Conservation (phyloP, 2,329 filamentous ascomycete species). For the Colletotrichum graminicola region DNA sequence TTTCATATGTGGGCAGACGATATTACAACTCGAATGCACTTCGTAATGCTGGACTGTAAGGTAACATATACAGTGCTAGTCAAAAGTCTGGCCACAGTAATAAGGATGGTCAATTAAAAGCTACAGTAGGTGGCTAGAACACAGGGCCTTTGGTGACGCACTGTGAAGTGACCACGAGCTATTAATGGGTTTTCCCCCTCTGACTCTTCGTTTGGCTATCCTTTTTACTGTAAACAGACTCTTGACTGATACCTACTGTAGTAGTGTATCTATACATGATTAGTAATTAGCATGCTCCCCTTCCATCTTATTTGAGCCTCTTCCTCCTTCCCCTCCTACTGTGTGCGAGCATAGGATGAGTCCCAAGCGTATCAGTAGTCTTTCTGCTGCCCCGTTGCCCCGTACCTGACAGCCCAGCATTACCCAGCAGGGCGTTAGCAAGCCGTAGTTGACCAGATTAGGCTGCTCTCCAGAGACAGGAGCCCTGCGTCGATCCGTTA, state of each 20-base stretch:
- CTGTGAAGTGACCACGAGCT: too few relatives aligned
- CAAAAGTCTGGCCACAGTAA: too few relatives aligned
- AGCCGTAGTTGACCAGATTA: not conserved
- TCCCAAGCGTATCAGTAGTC: slow-evolving; percentile 5
- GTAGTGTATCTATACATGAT: too few relatives aligned
- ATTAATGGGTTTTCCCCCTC: too few relatives aligned
- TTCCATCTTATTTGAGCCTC: not conserved
- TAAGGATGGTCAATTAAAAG: too few relatives aligned
- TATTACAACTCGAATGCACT: not conserved
- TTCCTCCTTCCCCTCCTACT: not conserved
- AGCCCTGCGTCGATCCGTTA: slow-evolving; percentile 40
- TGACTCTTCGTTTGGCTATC: too few relatives aligned
- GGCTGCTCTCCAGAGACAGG: slow-evolving; percentile 9
- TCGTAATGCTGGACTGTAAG: slow-evolving; percentile 10
- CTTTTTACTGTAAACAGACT: too few relatives aligned
- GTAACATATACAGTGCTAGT: too few relatives aligned
- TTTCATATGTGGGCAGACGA: not conserved
- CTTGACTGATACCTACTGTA: too few relatives aligned
- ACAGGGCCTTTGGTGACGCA: too few relatives aligned
- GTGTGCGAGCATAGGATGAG: not conserved
- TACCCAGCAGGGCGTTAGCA: not conserved
- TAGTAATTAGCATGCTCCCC: not conserved
- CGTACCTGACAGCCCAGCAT: slow-evolving; percentile 1
- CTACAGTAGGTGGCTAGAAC: too few relatives aligned
- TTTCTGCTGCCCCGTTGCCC: slow-evolving; percentile 17